phyloP scores from a whole-genome alignment of 768 basidiomycete genomes.

The Auriscalpium orientale region DNA sequence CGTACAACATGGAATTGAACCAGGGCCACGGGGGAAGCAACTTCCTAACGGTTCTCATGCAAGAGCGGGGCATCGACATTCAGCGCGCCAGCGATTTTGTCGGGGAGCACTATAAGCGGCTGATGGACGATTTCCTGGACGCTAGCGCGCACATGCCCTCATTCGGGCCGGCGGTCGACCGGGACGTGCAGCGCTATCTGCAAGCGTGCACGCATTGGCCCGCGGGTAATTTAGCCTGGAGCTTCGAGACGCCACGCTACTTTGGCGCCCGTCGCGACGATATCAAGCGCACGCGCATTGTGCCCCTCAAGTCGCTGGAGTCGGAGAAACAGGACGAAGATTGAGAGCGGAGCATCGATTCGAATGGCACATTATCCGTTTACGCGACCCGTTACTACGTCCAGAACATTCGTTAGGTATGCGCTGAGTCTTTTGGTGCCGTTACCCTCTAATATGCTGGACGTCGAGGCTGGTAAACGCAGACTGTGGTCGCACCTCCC shows the following conservation, averaged over 20 bases:
- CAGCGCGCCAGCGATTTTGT: constrained; percentile 55
- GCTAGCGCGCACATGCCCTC: constrained; percentile 41
- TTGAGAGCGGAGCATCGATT: background rate
- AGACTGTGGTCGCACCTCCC: no score
- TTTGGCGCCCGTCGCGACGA: constrained; percentile 50
- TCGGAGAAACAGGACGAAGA: constrained; percentile 9
- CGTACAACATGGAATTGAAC: constrained; percentile 67
- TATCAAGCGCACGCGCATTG: constrained; percentile 27
- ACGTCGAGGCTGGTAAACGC: no score
- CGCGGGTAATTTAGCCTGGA: constrained; percentile 59
- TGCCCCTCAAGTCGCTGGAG: constrained; percentile 13
- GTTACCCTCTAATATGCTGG: no score
- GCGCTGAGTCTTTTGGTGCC: no score
- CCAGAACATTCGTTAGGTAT: no score
- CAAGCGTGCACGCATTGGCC: constrained; percentile 53
- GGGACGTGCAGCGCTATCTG: constrained; percentile 44
- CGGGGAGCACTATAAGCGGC: constrained; percentile 39
- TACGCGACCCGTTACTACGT: no score
- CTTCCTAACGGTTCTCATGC: constrained; percentile 61
- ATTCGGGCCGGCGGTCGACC: constrained; percentile 40
- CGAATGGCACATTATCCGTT: background rate
- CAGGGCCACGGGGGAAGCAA: constrained; percentile 61
- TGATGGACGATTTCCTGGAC: constrained; percentile 43
- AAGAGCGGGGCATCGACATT: constrained; percentile 41
- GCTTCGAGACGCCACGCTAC: constrained; percentile 63